phyloP scores from a whole-genome alignment of 2,329 filamentous ascomycete species.

The Orbilia ellipsospora region DNA sequence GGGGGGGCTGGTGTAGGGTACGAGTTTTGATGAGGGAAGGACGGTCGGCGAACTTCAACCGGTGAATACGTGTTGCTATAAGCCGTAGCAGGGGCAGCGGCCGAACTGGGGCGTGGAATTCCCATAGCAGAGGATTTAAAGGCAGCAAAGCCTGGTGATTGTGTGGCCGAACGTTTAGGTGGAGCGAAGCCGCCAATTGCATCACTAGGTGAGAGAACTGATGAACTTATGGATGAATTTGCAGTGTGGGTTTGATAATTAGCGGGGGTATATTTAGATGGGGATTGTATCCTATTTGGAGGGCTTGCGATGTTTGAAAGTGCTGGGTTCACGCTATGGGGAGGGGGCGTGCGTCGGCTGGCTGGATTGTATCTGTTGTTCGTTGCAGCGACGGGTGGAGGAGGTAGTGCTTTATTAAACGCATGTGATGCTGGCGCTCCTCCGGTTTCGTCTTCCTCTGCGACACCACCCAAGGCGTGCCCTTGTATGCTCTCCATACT shows the following conservation, averaged over 20 bases:
- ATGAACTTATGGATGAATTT: conserved; percentile 56
- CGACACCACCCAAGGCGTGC: conserved; percentile 42
- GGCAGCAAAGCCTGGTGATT: conserved; percentile 67
- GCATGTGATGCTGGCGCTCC: conserved; percentile 16
- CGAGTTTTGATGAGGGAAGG: conserved; percentile 28
- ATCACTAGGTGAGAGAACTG: conserved; percentile 45
- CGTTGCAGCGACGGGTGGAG: conserved; percentile 26
- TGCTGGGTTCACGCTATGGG: conserved; percentile 65
- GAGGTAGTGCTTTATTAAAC: conserved; percentile 28
- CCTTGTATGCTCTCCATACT: conserved; percentile 52
- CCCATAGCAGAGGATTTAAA: conserved; percentile 55
- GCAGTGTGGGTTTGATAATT: conserved; percentile 60
- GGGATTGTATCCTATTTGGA: conserved; percentile 66
- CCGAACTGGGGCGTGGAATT: conserved; percentile 69
- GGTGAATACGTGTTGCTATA: conserved; percentile 61
- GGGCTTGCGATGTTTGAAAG: conserved; percentile 62
- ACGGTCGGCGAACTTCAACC: conserved; percentile 59
- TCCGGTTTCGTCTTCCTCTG: conserved; percentile 51
- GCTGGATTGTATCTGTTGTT: conserved; percentile 56
- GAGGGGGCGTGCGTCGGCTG: conserved; percentile 60
- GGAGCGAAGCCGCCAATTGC: conserved; percentile 65
- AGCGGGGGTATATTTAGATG: conserved; percentile 70
- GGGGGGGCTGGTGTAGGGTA: conserved; percentile 61
- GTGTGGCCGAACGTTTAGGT: conserved; percentile 72
- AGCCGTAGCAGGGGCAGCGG: conserved; percentile 63